Conservation (phyloP, 768 basidiomycete genomes). For the Lactarius tabidus region DNA sequence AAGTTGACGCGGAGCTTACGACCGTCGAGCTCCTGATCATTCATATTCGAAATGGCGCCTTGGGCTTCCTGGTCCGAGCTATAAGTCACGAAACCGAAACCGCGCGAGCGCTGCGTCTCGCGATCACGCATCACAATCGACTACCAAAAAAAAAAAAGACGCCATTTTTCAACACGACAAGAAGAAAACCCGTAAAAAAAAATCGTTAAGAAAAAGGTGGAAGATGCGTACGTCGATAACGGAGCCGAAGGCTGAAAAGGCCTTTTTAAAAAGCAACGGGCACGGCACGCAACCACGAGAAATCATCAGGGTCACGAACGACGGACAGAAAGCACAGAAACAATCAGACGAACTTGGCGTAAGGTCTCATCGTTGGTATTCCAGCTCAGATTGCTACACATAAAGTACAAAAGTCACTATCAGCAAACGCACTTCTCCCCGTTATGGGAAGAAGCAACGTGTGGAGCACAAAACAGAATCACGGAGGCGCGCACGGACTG, state of each 20-base stretch:
- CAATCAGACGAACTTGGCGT: slow-evolving; percentile 76
- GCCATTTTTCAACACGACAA: too few relatives aligned
- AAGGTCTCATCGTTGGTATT: slow-evolving; percentile 92
- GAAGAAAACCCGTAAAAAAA: too few relatives aligned
- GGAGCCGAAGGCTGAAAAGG: slow-evolving; percentile 76
- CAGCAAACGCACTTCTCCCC: slow-evolving; percentile 39
- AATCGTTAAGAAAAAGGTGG: too few relatives aligned
- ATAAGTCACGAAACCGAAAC: slow-evolving; percentile 95
- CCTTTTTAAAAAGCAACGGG: slow-evolving; percentile 46
- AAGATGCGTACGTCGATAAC: slow-evolving; percentile 79
- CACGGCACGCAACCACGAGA: too few relatives aligned
- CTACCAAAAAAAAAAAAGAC: slow-evolving; percentile 39
- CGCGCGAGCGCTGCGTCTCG: slow-evolving; percentile 94
- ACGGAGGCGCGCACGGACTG: slow-evolving; percentile 60
- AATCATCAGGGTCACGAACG: slow-evolving; percentile 31
- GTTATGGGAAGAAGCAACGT: slow-evolving; percentile 38
- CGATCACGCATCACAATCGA: slow-evolving; percentile 98
- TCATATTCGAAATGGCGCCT: slow-evolving; percentile 67
- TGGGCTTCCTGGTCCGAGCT: slow-evolving; percentile 60
- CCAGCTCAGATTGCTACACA: slow-evolving; percentile 90
- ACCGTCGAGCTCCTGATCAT: slow-evolving; percentile 93
- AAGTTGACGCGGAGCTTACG: slow-evolving; percentile 86
- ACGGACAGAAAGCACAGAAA: slow-evolving; percentile 28
- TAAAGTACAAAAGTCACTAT: slow-evolving; percentile 45
- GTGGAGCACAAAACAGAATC: slow-evolving; percentile 36